Conservation (phyloP, 1,139 yeast genomes). For the Yamadazyma diddensiae region DNA sequence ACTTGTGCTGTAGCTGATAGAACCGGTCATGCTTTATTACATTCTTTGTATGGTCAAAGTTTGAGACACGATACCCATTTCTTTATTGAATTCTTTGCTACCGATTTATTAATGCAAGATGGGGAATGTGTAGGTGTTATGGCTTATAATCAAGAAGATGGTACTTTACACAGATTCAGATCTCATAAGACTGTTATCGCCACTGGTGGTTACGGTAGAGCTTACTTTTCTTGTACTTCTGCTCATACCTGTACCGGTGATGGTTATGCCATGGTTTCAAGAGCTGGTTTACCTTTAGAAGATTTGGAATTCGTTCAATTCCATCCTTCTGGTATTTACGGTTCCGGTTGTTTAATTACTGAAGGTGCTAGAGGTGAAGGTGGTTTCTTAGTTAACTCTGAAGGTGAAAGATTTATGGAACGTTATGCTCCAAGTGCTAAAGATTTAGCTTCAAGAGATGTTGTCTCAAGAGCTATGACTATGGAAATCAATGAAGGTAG, state of each 20-base stretch:
- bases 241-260: constrained; percentile 99
- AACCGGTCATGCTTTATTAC: constrained; percentile 97
- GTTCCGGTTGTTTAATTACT: constrained; percentile 97
- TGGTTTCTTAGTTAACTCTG: constrained; percentile 92
- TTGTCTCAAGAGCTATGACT: constrained; percentile 96
- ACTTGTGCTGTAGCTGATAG: constrained; percentile 99
- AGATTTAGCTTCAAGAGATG: constrained; percentile 98
- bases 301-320: constrained; percentile 97
- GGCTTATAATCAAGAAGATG: constrained; percentile 98
- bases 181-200: constrained; percentile 96
- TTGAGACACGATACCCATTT: constrained; percentile 96
- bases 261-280: constrained; percentile 96
- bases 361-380: constrained; percentile 99
- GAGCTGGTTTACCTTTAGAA: constrained; percentile 97
- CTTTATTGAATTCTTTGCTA: constrained; percentile 95
- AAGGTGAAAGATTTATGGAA: constrained; percentile 99
- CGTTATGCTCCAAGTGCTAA: constrained; percentile 98
- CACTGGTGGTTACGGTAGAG: constrained; percentile 98
- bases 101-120: constrained; percentile 92
- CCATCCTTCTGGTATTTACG: constrained; percentile 99
- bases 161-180: constrained; percentile 96
- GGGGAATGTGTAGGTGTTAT: constrained; percentile 97
- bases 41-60: constrained; percentile 95
- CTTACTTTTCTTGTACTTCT: constrained; percentile 97
- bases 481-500: constrained; percentile 98